Base-by-base conservation (phyloP, 768 basidiomycete genomes). In the Lentinula aciculospora region DNA sequence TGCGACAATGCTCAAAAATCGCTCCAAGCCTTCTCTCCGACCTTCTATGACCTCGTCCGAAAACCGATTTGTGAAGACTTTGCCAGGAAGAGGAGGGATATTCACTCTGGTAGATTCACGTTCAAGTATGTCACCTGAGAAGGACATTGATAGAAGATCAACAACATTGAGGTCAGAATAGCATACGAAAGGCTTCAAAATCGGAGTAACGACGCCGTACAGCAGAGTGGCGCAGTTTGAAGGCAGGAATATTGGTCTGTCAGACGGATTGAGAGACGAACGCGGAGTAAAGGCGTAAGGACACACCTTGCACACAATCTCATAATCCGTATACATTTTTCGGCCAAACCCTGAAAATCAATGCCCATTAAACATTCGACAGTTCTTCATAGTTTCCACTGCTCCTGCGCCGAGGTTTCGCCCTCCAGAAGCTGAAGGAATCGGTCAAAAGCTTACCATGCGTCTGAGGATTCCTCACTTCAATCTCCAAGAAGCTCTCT, bases 311-410 rank as follows among this genome's bases (percentile, higher is more conserved):
- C 94, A 97, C 45, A 98, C 88, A 58, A 99, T 88, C 75, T 99
- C 97, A 67, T 98, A 98, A 78, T 98, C 96, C 40, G 97, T 99
- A 74, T 92, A 99, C 95, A 96, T 96, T 81, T 98, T 98, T 65
- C 97, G 80, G 28, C 97, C 96, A 66, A 95, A 94, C 29, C 94
- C 94, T 94, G 68, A 1, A 51, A 25, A 36, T 32, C 27, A 15
- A 28, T 17, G 6, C 12, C 4, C 46, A 23, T 47, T 47, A 3
- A 29, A 21, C 6, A 21, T 21, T 44, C 42, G 17, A n/a, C 37
- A 17, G 15, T 17, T 39, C 37, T 39, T 17, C 15, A 39, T 39
- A 23, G 21, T 44, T 9, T 8, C n/a, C 12, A 21, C 42, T n/a
- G 8, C 5, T 10, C 34, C 44, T 59, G 29, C 45, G 17, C 31